Evolutionary conservation across 352 stramenopile genomes (phyloP).

Genomic region (Phytophthora citricola): DNA sequence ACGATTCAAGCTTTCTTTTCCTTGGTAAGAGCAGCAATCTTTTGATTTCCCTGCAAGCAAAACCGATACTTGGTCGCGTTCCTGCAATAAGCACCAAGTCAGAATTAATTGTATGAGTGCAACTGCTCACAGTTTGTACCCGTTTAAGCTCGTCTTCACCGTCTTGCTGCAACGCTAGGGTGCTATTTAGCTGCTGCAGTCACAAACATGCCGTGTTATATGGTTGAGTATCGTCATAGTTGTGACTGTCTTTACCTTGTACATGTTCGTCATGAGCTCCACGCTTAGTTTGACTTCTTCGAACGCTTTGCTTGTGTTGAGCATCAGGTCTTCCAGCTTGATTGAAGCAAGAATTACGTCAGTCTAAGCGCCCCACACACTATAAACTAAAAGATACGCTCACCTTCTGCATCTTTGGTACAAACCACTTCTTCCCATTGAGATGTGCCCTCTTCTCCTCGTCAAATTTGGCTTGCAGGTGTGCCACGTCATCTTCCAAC

Average conservation of each 20-base stretch:
- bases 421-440: constrained; percentile 71
- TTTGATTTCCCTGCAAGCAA: constrained; percentile 82
- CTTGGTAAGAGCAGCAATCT: constrained; percentile 72
- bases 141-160: constrained; percentile 67
- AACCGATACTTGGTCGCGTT: constrained; percentile 57
- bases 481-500: constrained; percentile 69
- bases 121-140: constrained; percentile 18
- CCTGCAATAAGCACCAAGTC: constrained; percentile 24
- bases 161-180: constrained; percentile 54
- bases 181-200: constrained; percentile 51
- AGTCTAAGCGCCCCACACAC: background rate
- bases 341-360: background rate
- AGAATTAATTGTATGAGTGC: background rate
- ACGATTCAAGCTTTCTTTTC: constrained; percentile 17
- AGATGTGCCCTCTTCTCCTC: constrained; percentile 69
- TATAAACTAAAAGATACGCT: background rate
- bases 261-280: constrained; percentile 89
- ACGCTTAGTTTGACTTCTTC: constrained; percentile 86
- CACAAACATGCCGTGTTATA: background rate
- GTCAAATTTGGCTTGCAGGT: constrained; percentile 75
- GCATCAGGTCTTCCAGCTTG: constrained; percentile 70
- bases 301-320: constrained; percentile 64
- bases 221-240: background rate
- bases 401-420: constrained; percentile 77
- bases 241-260: constrained; percentile 58